A percentile compares a stretch with the other conserved stretches of the same genome.
Conservation (phyloP, 352 stramenopile species). For the Phytophthora vignae region DNA sequence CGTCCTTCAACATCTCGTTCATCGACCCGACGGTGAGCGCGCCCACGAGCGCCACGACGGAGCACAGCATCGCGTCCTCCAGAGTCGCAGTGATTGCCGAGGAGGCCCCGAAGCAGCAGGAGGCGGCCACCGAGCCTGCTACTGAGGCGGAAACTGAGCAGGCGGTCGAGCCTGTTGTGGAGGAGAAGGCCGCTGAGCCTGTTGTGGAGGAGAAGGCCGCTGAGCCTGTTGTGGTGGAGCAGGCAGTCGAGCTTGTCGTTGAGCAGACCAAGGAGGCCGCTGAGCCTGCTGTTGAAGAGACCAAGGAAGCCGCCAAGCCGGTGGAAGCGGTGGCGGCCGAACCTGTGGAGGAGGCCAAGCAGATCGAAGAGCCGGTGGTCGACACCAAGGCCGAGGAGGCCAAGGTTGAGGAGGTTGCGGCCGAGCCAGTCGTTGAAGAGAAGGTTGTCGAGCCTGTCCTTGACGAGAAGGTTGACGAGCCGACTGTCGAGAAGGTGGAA, state of each 20-base stretch:
- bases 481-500: conserved; percentile 13
- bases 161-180: background rate
- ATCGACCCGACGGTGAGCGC: conserved; percentile 55
- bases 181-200: conserved; percentile 1
- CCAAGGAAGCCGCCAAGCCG: background rate
- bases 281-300: background rate
- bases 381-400: background rate
- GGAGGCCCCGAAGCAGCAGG: background rate
- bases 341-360: background rate
- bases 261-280: conserved; percentile 15
- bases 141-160: too few relatives aligned
- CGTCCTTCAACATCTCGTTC: conserved; percentile 64
- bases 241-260: background rate
- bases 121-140: too few relatives aligned
- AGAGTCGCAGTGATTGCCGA: conserved; percentile 10
- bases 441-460: background rate
- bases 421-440: too few relatives aligned
- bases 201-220: conserved; percentile 3
- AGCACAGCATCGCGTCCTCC: conserved; percentile 39
- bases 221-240: background rate
- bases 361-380: background rate
- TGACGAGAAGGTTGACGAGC: conserved; percentile 6
- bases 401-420: background rate
- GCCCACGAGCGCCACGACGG: conserved; percentile 40
- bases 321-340: background rate